Evolutionary conservation across 768 basidiomycete genomes (phyloP), one percentile per base, ranked within the genome.

Genomic region (Calocybe indica): DNA sequence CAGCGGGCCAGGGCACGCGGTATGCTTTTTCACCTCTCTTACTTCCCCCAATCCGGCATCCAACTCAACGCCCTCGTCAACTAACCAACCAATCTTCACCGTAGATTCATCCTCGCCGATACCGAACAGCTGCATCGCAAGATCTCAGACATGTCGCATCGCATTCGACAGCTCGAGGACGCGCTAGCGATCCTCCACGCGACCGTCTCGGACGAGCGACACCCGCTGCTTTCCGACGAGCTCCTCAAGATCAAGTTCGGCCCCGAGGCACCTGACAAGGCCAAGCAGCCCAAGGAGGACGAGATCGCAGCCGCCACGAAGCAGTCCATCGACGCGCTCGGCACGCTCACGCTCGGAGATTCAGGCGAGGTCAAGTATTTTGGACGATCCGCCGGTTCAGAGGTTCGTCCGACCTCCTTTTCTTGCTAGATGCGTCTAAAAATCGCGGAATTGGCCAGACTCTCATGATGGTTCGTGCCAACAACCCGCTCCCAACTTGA

Each of bases 131-230:
- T 87, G 9, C 83, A 85, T 56, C 67, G 69, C 44, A 82, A 84
- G 61, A 84, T 85, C 22, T 62, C 76, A 6, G 76, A 82, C 43
- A 83, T 85, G 82, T 76, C 77, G 59, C 73, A 78, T 55, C 75
- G 83, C 12, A 84, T 86, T 40, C 75, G 81, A 31, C 80, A 83
- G 54, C 71, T 85, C 0, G 84, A 85, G 60, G 83, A 85, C 49
- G 81, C 80, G 0, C 65, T 86, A 7, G 79, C 82, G 3, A 76
- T 80, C 30, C 69, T 83, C 6, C 82, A 85, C 49, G 67, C 76
- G 2, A 72, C 75, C 7, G 66, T 78, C 5, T 81, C 82, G 1
- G 68, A 72, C 41, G 74, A 81, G 37, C 64, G 77, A 6, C 84
- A 86, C 57, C 79, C 83, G 2, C 64, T 86, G 1, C 68, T 85